Percentiles rank a stretch among this genome's conserved stretches.
phyloP scores from a whole-genome alignment of 768 basidiomycete genomes.

The Suillus americanus region DNA sequence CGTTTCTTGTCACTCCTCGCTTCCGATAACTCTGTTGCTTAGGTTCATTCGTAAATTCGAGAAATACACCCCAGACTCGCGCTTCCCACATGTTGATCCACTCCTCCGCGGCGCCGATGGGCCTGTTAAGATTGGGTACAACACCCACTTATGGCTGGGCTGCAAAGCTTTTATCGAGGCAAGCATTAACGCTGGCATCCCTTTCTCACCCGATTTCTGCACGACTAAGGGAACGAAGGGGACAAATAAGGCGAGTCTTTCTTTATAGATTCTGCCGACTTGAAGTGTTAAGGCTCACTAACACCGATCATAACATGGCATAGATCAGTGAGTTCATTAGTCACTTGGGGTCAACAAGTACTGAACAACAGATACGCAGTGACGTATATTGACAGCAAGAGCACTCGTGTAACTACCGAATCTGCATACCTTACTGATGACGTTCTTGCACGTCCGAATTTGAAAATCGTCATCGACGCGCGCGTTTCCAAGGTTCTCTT shows the following conservation, averaged over 20 bases:
- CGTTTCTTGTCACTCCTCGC: background rate
- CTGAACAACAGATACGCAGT: conserved; percentile 39
- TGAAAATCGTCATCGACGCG: conserved; percentile 58
- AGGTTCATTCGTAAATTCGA: conserved; percentile 78
- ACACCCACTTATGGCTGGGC: conserved; percentile 43
- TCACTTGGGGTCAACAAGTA: background rate
- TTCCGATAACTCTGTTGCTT: background rate
- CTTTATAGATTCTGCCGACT: background rate
- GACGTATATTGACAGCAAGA: conserved; percentile 59
- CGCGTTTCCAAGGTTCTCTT: conserved; percentile 60
- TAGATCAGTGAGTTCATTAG: conserved; percentile 42
- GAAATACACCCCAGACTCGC: conserved; percentile 48
- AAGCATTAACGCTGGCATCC: conserved; percentile 50
- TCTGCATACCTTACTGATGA: conserved; percentile 64
- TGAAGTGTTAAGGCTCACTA: background rate
- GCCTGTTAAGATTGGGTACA: conserved; percentile 61
- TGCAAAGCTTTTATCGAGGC: conserved; percentile 56
- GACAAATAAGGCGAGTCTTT: conserved; percentile 51
- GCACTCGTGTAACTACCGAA: conserved; percentile 61
- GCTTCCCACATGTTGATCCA: conserved; percentile 49
- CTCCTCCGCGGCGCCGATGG: conserved; percentile 49
- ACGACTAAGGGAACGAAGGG: conserved; percentile 57
- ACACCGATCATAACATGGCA: background rate
- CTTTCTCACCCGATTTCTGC: conserved; percentile 55
- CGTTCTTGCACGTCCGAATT: conserved; percentile 63